Conservation (phyloP, 2,329 filamentous ascomycete genomes). For the Periglandula ipomoeae region DNA sequence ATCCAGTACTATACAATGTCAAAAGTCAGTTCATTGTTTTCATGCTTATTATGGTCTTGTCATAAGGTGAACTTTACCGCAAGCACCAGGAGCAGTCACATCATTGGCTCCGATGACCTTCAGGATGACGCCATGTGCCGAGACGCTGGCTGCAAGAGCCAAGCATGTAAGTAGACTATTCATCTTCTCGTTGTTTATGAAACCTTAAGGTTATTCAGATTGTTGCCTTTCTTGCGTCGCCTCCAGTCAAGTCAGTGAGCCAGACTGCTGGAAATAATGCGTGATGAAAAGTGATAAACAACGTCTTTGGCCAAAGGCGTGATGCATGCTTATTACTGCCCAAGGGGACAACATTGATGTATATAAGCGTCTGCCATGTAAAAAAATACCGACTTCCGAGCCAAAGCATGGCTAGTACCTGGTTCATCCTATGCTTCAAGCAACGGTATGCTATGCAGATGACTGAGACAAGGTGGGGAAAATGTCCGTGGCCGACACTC, state of each 20-base stretch:
- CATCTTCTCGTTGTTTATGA: background rate
- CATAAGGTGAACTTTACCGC: background rate
- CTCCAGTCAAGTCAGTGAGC: too few species aligned
- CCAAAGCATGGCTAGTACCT: background rate
- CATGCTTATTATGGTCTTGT: background rate
- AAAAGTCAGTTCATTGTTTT: background rate
- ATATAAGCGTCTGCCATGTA: background rate
- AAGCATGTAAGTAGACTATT: background rate
- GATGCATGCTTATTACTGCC: background rate
- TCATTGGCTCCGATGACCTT: conserved; percentile 2
- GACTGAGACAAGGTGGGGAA: too few species aligned
- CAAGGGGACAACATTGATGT: too few species aligned
- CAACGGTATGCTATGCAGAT: background rate
- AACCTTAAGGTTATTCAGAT: too few species aligned
- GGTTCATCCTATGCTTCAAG: too few species aligned
- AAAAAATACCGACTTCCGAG: background rate
- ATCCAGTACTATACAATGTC: conserved; percentile 1
- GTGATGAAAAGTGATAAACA: background rate
- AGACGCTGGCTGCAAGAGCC: background rate
- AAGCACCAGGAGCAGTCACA: conserved; percentile 4
- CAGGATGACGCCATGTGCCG: conserved; percentile 5
- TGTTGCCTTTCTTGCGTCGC: background rate
- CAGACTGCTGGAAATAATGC: too few species aligned
- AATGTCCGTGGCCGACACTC: background rate
- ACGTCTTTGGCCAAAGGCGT: background rate